Percentiles rank a stretch among this genome's conserved stretches.
Evolutionary conservation across 768 basidiomycete species (phyloP).

Genomic region (Phanerodontia chrysosporium): DNA sequence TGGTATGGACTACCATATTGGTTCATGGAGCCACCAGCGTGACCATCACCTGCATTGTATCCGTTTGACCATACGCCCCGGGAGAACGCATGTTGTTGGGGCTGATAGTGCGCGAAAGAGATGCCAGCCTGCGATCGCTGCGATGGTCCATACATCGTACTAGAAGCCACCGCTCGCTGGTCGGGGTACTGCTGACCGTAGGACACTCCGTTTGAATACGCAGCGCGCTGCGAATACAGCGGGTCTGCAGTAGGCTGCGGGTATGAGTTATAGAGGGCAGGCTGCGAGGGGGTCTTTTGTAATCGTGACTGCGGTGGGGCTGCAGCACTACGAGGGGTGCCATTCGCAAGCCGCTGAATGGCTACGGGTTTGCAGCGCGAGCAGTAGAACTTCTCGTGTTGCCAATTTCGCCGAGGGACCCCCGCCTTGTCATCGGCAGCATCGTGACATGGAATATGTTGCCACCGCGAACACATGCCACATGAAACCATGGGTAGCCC

Average conservation of each 20-base stretch:
- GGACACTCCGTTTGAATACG: constrained; percentile 2
- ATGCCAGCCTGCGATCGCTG: constrained; percentile 16
- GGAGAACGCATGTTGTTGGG: constrained; percentile 21
- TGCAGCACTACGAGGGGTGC: background rate
- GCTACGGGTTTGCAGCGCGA: constrained; percentile 16
- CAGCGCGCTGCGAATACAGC: constrained; percentile 5
- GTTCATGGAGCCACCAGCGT: background rate
- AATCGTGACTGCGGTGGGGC: background rate
- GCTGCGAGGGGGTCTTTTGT: constrained; percentile 1
- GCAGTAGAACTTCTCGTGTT: constrained; percentile 79
- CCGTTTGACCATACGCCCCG: constrained; percentile 3
- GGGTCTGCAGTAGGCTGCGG: background rate
- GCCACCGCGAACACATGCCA: constrained; percentile 81
- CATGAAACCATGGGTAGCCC: constrained; percentile 78
- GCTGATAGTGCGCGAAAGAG: constrained; percentile 25
- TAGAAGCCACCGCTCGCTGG: background rate
- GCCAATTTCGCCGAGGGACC: constrained; percentile 74
- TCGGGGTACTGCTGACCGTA: constrained; percentile 4
- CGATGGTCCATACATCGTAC: constrained; percentile 13
- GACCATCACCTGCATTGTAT: background rate
- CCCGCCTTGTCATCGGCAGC: constrained; percentile 60
- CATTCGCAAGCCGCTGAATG: background rate
- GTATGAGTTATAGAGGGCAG: background rate
- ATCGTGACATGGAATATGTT: constrained; percentile 86
- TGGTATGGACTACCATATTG: background rate